Base-by-base conservation (phyloP, 306 rosid genomes). In the Cucurbita argyrosperma region DNA sequence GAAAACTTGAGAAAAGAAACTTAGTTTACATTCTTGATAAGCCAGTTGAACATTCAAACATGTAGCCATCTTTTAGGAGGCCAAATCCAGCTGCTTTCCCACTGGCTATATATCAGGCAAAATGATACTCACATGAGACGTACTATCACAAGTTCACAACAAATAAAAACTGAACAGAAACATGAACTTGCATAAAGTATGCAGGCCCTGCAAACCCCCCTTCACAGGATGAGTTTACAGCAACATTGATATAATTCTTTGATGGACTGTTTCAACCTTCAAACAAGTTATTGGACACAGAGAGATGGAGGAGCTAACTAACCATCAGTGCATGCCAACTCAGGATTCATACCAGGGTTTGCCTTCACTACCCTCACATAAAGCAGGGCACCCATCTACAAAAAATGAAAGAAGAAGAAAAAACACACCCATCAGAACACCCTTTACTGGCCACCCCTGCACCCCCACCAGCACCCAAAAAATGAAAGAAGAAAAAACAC, bases 241-340 rank as follows among this genome's bases (percentile, higher is more conserved):
- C 14, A 26, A 26, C 58, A 10, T 66, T 18, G 43, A 45, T 43
- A 19, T 26, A 46, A 45, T 67, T 21, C 55, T 45, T 69, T 49
- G 23, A 26, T 26, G 14, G 23, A 69, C 23, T 69, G 18, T 18
- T 39, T 42, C 35, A 54, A 39, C 38, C 52, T 72, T 72, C 51
- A 55, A 9, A 35, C 60, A 18, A 42, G 35, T 55, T 72, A 46
- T 46, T 56, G 35, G 21, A 67, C 7, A 6, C 12, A 46, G 38
- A 77, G 73, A 50, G 68, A 50, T 18, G 54, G 12, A 26, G 78
- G 74, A 52, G 37, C 43, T 65, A 65, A 81, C 90, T 45, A 60
- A 95, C 99, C 97, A 81, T 91, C 96, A 14, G 85, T 89, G 78
- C 99, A 95, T 57, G 99, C 80, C 67, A 95, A 79, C 79, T 91